Evolutionary conservation across 2,329 filamentous ascomycete genomes (phyloP), one percentile per base, ranked within the genome.

Genomic region (Colletotrichum chrysophilum): DNA sequence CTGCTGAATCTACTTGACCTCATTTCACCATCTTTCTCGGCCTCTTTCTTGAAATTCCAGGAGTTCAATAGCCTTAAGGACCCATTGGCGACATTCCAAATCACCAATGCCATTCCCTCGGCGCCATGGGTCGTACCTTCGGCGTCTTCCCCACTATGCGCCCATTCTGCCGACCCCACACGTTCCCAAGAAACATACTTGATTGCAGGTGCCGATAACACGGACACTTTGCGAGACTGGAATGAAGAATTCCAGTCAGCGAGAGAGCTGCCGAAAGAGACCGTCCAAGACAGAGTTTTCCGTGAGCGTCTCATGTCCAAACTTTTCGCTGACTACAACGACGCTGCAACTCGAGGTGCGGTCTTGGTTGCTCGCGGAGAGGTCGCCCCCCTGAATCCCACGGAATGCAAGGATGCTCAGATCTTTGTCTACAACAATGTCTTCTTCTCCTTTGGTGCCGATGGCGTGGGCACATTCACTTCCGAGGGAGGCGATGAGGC

Each of bases 371-470:
- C 96, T 28, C 92, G 95, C 73, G 97, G 97, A 70, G 97, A 99
- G 84, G 94, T 99, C 78, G 93, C 96, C 24, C 95, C 97, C 8
- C 87, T 99, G 70, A 99, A 99, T 87, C 97, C 97, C 8, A 98
- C 96, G 0, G 97, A 99, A 86, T 93, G 90, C 78, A 92, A 91
- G 79, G 96, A 99, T 84, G 97, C 97, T 5, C 97, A 99, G 84
- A 99, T 99, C 78, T 99, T 98, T 81, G 96, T 99, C 28, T 98
- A 98, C 89, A 98, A 98, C 89, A 99, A 99, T 86, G 96, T 99
- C 79, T 99, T 99, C 88, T 99, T 98, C 88, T 98, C 97, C 1
- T 98, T 98, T 80, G 97, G 97, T 77, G 96, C 97, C 60, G 97
- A 99, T 84, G 97, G 97, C 68, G 97, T 98, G 61, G 96, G 97